Evolutionary conservation across 1,284 basidiomycete species (phyloP).

Genomic region (Moniliella sp.): DNA sequence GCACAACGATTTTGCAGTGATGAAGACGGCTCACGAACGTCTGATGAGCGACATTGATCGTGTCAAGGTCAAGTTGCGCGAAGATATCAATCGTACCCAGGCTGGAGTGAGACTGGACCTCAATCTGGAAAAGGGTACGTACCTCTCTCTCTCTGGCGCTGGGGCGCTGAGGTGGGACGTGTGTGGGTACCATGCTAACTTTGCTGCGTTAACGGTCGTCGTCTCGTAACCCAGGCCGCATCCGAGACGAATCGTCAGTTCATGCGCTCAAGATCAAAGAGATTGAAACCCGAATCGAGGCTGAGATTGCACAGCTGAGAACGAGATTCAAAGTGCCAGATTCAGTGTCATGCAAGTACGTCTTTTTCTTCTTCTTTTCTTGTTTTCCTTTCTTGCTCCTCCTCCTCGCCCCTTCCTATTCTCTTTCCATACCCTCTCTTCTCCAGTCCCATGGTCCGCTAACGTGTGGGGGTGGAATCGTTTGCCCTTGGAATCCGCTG

Average conservation of each 20-base stretch:
- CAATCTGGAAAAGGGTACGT: slow-evolving; percentile 68
- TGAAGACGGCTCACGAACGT: slow-evolving; percentile 85
- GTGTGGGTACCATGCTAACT: too few relatives aligned
- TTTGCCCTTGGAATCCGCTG: too few relatives aligned
- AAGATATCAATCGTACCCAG: slow-evolving; percentile 62
- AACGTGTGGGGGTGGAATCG: too few relatives aligned
- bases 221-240: too few relatives aligned
- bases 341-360: slow-evolving; percentile 36
- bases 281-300: slow-evolving; percentile 88
- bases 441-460: too few relatives aligned
- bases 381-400: too few relatives aligned
- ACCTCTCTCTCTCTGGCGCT: too few relatives aligned
- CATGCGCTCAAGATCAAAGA: slow-evolving; percentile 95
- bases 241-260: slow-evolving; percentile 73
- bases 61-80: slow-evolving; percentile 74
- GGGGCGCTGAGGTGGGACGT: too few relatives aligned
- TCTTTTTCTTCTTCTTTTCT: too few relatives aligned
- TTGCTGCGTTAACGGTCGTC: too few relatives aligned
- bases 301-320: slow-evolving; percentile 71
- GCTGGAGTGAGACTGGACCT: slow-evolving; percentile 81
- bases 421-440: too few relatives aligned
- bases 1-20: slow-evolving; percentile 84
- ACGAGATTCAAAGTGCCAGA: slow-evolving; percentile 85
- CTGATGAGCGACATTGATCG: slow-evolving; percentile 78
- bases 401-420: too few relatives aligned